Evolutionary conservation across 2,329 filamentous ascomycete species (phyloP), one percentile per base, ranked within the genome.

Genomic region (Xylaria digitata): DNA sequence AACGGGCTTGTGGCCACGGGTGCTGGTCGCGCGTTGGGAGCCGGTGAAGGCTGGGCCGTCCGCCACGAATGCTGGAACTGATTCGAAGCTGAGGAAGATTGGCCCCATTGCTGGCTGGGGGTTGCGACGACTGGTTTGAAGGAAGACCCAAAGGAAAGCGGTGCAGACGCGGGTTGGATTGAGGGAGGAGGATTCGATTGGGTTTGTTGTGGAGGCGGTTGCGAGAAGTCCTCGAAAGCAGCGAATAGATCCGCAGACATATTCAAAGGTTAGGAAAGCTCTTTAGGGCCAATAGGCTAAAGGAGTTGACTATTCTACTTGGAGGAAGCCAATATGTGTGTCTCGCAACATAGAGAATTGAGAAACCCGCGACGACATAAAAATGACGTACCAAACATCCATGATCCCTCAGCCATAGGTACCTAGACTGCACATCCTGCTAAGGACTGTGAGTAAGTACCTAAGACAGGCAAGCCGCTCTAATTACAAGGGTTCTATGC

Each of bases 191-290:
- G 62, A 37, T 64, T 70, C 13, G 66, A 54, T 55, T 71, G 70
- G 15, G 52, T 60, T 64, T 72, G 71, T 57, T 60, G 70, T 40
- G 67, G 71, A 52, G 58, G 70, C 48, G 60, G 67, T 74, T 76
- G 62, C 75, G 75, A 82, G 70, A 82, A 80, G 72, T 80, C 81
- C 73, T 85, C 87, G 72, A 90, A 89, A 71, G 88, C 86, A 62
- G 87, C 88, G 74, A 90, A 88, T 64, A 90, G 84, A 77, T 90
- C 87, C 68, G 87, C 86, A 72, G 88, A 90, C 88, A 90, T 90
- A 67, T 42, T 70, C 37, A 46, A 62, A 56, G 43, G 48, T 15
- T 34, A 37, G 26, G 7, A 17, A 55, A 30, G 13, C 37, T 43
- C 3, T 9, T 15, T 3, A 13, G 21, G 8, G 7, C 6, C 19